Base-by-base conservation (phyloP, 495 filamentous ascomycete genomes). In the Pyronema omphalodes region DNA sequence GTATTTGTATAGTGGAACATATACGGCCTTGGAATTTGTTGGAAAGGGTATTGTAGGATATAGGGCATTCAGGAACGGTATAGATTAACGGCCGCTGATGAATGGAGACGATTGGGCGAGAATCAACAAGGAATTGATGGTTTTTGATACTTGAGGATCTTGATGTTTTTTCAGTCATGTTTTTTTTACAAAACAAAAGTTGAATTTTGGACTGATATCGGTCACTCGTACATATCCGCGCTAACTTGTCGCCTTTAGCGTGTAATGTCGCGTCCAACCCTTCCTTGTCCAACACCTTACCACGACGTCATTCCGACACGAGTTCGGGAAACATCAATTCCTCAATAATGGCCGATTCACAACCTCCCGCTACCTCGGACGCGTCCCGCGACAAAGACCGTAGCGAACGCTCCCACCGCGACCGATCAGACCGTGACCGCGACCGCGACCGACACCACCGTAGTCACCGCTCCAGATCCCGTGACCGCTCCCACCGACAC, bases 381-480 rank as follows among this genome's bases (percentile, higher is more conserved):
- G 71, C 8, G 5, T 59, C 67, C 3, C 61, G 41, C 17, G 43
- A 55, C 55, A 35, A 51, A 9, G 62, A 73, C 49, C 66, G 68
- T 54, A 58, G 64, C 62, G 19, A 46, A 51, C 52, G 64, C 39
- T 57, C 58, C 53, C 67, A 68, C 54, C 51, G 64, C 29, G 57
- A 58, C 29, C 54, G 53, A 23, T 57, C 63, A 53, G 60, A 64
- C 41, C 59, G 61, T 9, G 63, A 63, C 35, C 55, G 61, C 19
- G 60, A 71, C 19, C 57, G 62, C 15, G 68, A 73, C 7, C 60
- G 67, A 0, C 61, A 41, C 23, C 34, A 33, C 43, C 37, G 51
- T 29, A 29, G 23, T 8, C 64, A 73, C 40, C 65, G 74, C n/a
- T 62, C 1, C 12, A 33, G 67, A 9, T 60, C 67, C 44, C 56